phyloP scores from a whole-genome alignment of 2,329 filamentous ascomycete genomes.

The Colletotrichum noveboracense region DNA sequence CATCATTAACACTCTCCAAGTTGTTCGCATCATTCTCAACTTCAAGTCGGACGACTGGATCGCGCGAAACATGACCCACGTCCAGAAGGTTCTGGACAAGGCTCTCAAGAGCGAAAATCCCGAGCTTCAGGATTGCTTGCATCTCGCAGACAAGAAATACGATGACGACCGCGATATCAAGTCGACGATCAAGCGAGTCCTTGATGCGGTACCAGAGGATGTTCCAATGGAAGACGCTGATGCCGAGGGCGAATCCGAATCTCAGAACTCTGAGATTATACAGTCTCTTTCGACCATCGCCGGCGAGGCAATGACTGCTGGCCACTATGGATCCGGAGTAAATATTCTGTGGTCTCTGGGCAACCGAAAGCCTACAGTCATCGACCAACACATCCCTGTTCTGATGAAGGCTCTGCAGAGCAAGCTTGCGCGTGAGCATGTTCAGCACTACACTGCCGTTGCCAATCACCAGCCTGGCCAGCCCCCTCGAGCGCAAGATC shows the following conservation, averaged over 20 bases:
- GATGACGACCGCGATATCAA: conserved; percentile 75
- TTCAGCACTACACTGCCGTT: conserved; percentile 72
- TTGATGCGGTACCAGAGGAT: conserved; percentile 87
- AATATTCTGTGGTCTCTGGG: conserved; percentile 94
- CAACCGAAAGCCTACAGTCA: conserved; percentile 81
- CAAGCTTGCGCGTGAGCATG: conserved; percentile 92
- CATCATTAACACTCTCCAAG: conserved; percentile 93
- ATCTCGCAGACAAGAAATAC: conserved; percentile 72
- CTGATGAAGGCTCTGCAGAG: conserved; percentile 93
- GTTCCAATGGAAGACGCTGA: conserved; percentile 76
- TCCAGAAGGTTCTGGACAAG: conserved; percentile 92
- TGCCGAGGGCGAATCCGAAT: conserved; percentile 83
- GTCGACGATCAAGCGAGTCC: conserved; percentile 79
- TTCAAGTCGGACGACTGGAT: conserved; percentile 93
- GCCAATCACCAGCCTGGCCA: conserved; percentile 53
- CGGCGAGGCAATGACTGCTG: conserved; percentile 82
- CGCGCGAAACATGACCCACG: conserved; percentile 72
- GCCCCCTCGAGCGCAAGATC: conserved; percentile 51
- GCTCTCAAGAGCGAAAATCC: conserved; percentile 85
- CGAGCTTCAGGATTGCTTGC: conserved; percentile 92
- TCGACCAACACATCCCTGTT: conserved; percentile 85
- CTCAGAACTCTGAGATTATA: conserved; percentile 85
- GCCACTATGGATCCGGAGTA: conserved; percentile 85
- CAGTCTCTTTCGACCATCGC: conserved; percentile 84
- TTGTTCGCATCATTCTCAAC: conserved; percentile 87